These are phyloP conservation scores for Ascochyta viciae-villosae DNA, from an alignment of 2,329 filamentous ascomycete genomes.

Conservation along the genomic window DNA sequence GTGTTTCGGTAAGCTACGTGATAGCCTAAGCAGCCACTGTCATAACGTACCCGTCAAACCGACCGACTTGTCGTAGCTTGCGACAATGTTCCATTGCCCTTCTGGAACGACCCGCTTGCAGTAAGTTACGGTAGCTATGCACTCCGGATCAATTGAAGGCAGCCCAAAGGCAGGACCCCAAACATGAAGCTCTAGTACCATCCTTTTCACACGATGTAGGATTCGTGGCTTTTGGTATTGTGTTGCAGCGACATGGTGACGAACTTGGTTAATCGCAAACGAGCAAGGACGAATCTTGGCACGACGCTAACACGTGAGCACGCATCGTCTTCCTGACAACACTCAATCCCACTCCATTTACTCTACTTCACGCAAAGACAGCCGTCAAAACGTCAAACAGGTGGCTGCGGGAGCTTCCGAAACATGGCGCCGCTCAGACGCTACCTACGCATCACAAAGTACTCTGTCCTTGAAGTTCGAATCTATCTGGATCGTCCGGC, in stretches of 20 bases:
- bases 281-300: slow-evolving; percentile 13
- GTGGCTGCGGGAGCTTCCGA: background rate
- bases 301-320: slow-evolving; percentile 29
- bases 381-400: slow-evolving; percentile 7
- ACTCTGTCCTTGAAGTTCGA: slow-evolving; percentile 93
- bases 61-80: slow-evolving; percentile 67
- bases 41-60: slow-evolving; percentile 64
- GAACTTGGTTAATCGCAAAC: background rate
- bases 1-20: slow-evolving; percentile 1
- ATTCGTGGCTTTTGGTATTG: background rate
- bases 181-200: slow-evolving; percentile 79
- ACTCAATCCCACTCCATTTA: background rate
- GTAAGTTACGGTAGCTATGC: slow-evolving; percentile 82
- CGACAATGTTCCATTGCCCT: slow-evolving; percentile 53
- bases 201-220: slow-evolving; percentile 27
- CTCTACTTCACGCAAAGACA: slow-evolving; percentile 2
- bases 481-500: slow-evolving; percentile 94
- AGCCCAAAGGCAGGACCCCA: slow-evolving; percentile 90
- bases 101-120: slow-evolving; percentile 68
- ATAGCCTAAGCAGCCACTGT: background rate
- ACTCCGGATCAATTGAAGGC: slow-evolving; percentile 90
- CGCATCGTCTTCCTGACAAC: slow-evolving; percentile 20
- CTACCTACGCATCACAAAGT: slow-evolving; percentile 90
- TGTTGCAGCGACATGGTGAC: background rate
- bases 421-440: slow-evolving; percentile 85